A percentile compares a stretch with the other conserved stretches of the same genome.
These are phyloP conservation scores for Corynespora cassiicola DNA, from an alignment of 2,329 filamentous ascomycete genomes.

Conservation along the genomic window DNA sequence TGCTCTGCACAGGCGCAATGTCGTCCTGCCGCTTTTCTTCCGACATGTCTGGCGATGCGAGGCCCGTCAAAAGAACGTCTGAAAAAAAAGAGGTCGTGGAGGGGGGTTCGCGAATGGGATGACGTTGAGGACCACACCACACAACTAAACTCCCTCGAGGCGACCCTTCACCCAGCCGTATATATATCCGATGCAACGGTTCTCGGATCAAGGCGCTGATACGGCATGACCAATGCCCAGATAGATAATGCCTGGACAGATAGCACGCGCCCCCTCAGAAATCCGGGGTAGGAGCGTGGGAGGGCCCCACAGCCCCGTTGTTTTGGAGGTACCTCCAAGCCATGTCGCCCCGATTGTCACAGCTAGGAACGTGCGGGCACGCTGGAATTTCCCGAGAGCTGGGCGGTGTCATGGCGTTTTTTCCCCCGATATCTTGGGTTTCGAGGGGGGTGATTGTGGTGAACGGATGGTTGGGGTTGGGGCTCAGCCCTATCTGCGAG, in stretches of 20 bases:
- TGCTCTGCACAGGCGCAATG: slow-evolving; percentile 29
- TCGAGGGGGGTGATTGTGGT: too few relatives aligned
- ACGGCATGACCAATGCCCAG: slow-evolving; percentile 5
- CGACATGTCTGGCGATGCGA: slow-evolving; percentile 30
- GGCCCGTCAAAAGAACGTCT: too few relatives aligned
- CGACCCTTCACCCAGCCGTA: too few relatives aligned
- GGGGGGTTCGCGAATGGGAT: neutral
- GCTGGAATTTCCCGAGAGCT: too few relatives aligned
- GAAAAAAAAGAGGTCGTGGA: neutral
- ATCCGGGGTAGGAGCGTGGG: slow-evolving; percentile 32
- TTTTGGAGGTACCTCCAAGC: slow-evolving; percentile 31
- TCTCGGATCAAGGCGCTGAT: slow-evolving; percentile 9
- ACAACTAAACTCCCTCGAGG: too few relatives aligned
- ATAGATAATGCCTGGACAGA: slow-evolving; percentile 8
- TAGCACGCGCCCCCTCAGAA: slow-evolving; percentile 19
- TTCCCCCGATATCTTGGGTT: too few relatives aligned
- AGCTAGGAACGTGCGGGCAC: too few relatives aligned
- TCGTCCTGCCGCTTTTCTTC: slow-evolving; percentile 31
- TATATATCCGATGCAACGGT: slow-evolving; percentile 12
- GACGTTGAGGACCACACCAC: too few relatives aligned
- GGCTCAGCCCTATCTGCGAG: too few relatives aligned
- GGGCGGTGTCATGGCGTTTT: too few relatives aligned
- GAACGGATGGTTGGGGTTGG: too few relatives aligned
- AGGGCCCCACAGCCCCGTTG: slow-evolving; percentile 18
- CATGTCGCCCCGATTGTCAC: too few relatives aligned